Evolutionary conservation across 2,329 filamentous ascomycete species (phyloP), one percentile per base, ranked within the genome.

Genomic region (Rhytidhysteron rufulum): DNA sequence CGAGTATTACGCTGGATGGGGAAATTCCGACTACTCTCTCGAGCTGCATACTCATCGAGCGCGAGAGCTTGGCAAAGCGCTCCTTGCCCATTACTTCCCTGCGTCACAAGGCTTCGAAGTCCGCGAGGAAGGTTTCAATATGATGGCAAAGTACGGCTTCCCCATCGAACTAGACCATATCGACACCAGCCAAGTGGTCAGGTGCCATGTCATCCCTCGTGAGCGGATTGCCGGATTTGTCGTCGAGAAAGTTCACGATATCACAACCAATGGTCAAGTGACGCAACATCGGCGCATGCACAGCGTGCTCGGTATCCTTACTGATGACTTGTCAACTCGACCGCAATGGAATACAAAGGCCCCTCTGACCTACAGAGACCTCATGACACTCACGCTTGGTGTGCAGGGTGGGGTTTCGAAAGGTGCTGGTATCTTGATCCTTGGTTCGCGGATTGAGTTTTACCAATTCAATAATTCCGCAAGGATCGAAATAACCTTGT

Each of bases 11-110:
- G n/a, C n/a, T n/a, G n/a, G n/a, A n/a, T n/a, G n/a, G n/a, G n/a
- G n/a, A n/a, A n/a, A n/a, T n/a, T n/a, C n/a, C n/a, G n/a, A n/a
- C n/a, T n/a, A n/a, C n/a, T n/a, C n/a, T n/a, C n/a, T n/a, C n/a
- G n/a, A n/a, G n/a, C n/a, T n/a, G n/a, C n/a, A n/a, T n/a, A n/a
- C n/a, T n/a, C n/a, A n/a, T n/a, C n/a, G n/a, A n/a, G n/a, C n/a
- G n/a, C n/a, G n/a, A n/a, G n/a, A n/a, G n/a, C n/a, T n/a, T n/a
- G n/a, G n/a, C n/a, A n/a, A n/a, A 11, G 40, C 47, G 8, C 22
- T 58, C 8, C 49, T 60, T n/a, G 34, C 43, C 21, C 48, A 57
- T 36, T 55, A 57, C 39, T 58, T 48, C 24, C 56, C 57, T 1
- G 31, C 39, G 3, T 39, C 39, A 3, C 41, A 57, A 36, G 48